Evolutionary conservation across 208 protist species (phyloP), one percentile per base, ranked within the genome.

Genomic region (Naegleria fowleri): DNA sequence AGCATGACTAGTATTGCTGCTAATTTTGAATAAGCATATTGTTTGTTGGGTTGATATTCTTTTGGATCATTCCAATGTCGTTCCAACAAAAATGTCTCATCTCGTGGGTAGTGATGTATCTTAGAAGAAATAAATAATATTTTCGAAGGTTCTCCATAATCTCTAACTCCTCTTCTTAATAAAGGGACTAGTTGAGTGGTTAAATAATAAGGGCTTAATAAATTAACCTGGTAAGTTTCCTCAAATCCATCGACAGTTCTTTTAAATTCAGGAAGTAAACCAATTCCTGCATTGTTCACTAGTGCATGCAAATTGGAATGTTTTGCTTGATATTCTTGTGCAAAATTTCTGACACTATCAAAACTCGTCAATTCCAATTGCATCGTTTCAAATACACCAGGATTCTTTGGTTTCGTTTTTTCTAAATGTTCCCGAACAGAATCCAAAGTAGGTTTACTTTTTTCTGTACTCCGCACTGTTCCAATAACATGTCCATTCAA

Each of bases 1-100:
- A 79, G 67, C 67, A 79, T 79, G 19, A 79, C 29, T 9, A 79
- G n/a, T 36, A 79, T 36, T 79, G 29, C 13, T 36, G 67, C 67
- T 9, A 79, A 79, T 79, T 79, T 79, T 2, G 29, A 36, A 79
- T 79, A 79, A 2, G 67, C 16, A 79, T 79, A 79, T 79, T 79
- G 67, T 33, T 79, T 79, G n/a, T 79, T 79, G 9, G 67, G 67
- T 79, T 79, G 67, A 79, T 79, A 79, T 79, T 79, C 67, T 79
- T 79, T 36, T 79, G 67, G 67, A 9, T 79, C 67, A 36, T 79
- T 79, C 67, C 67, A 79, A 0, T 15, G 16, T 79, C 25, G 5
- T 79, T 79, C 67, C n/a, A 79, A 79, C 6, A 79, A 33, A 79
- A 79, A 79, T 19, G 13, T 79, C n/a, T 79, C 67, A 36, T 79